Evolutionary conservation across 805 yeast species (phyloP), one percentile per base, ranked within the genome.

Genomic region (Brettanomyces nanus): DNA sequence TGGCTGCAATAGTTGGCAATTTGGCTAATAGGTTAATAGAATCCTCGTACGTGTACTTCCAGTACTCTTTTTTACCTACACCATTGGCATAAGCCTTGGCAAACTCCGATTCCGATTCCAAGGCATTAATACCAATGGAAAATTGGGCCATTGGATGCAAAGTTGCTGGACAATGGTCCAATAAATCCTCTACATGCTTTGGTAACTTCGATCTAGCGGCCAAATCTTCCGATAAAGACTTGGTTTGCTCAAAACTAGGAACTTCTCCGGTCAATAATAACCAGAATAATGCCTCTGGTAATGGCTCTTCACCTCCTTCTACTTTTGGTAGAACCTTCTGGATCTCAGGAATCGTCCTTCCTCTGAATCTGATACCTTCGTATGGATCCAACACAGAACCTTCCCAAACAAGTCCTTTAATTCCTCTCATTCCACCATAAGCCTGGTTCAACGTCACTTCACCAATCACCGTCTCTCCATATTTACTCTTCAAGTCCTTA

Each of bases 141-240:
- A 83, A 79, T 68, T 83, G 94, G 39, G 94, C 89, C 94, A 83
- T 83, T 66, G 94, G 92, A 65, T 84, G 92, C 56, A 84, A 69
- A 58, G 74, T 65, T 45, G 78, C 68, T 58, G 94, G 94, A 48
- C 81, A 71, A 56, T 75, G 71, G 70, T 82, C 87, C 49, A 83
- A 68, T 44, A 82, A 62, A 52, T 77, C 80, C 53, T 67, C 71
- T 47, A 83, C 90, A 60, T 83, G 89, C 56, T 77, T 77, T 59
- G 94, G 94, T 50, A 83, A 66, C 51, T 73, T 74, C 28, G 87
- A 67, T 65, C 87, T 79, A 39, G 85, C 81, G 51, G 87, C 87
- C 47, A 84, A 69, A 64, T 83, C 92, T 40, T 75, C 79, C 44
- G 84, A 74, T 41, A 83, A 72, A 18, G 80, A 80, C 57, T 71